Evolutionary conservation across 2,329 filamentous ascomycete genomes (phyloP).

Genomic region (Diaporthe longicolla): DNA sequence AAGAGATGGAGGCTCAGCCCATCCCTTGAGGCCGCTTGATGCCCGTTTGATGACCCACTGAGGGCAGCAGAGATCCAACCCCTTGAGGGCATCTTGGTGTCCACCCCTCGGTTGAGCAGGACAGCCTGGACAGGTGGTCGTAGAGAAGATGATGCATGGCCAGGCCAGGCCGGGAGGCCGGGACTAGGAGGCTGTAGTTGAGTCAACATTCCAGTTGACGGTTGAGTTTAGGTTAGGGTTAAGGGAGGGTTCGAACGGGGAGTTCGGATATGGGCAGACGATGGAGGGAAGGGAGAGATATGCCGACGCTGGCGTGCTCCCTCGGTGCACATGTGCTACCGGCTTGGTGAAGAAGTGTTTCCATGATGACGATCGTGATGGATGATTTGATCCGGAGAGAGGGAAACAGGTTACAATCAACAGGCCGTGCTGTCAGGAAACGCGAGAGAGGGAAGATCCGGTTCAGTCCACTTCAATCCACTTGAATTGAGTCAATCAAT

Average conservation of each 20-base stretch:
- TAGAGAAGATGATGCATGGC: constrained; percentile 2
- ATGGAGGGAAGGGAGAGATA: neutral
- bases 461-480: neutral
- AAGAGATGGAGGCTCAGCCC: constrained; percentile 25
- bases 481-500: neutral
- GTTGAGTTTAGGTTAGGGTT: constrained; percentile 12
- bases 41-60: neutral
- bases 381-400: neutral
- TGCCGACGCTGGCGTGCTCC: neutral
- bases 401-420: neutral
- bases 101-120: neutral
- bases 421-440: neutral
- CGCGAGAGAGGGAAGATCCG: neutral
- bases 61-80: constrained; percentile 38
- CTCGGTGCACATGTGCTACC: neutral
- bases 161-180: constrained; percentile 9
- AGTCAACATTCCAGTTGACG: constrained; percentile 43
- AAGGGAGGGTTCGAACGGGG: constrained; percentile 2
- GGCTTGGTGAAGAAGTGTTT: too few relatives aligned
- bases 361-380: neutral
- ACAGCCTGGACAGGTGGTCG: neutral
- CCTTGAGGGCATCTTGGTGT: constrained; percentile 33
- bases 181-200: constrained; percentile 36
- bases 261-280: neutral
- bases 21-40: constrained; percentile 35